Evolutionary conservation across 768 basidiomycete species (phyloP), one percentile per base, ranked within the genome.

Genomic region (Boletellus ananiceps): DNA sequence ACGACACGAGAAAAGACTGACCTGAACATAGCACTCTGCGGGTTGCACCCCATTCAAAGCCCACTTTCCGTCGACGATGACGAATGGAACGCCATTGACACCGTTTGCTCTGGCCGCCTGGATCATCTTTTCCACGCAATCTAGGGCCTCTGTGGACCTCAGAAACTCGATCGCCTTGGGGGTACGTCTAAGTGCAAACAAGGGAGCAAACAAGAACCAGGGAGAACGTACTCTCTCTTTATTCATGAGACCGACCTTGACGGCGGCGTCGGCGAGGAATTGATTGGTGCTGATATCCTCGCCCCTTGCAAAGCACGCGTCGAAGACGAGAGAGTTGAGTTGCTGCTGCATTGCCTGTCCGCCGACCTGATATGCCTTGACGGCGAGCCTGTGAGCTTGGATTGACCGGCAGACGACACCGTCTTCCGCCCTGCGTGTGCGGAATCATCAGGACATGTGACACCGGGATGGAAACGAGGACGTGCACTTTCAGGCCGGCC

Each of bases 51-150:
- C 75, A 14, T 68, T 70, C 45, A 77, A 38, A 14, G 73, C 76
- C 68, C 71, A 77, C 43, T 69, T 72, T 11, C 69, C 65, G 34
- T 77, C 69, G 29, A 77, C 68, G 50, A 79, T 73, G 47, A 75
- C 70, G 61, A 77, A 79, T 0, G 79, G 79, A 1, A 80, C 77
- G 32, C 79, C 79, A 1, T 67, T 71, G 51, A 80, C 75, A 5
- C 76, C 74, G n/a, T 69, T 64, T 21, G 64, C 57, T 50, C 71
- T 69, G 3, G 76, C 75, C 12, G 69, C 66, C 8, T 61, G 56
- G 46, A 76, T 65, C 53, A 71, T 73, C 21, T 65, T 65, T 40
- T 71, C 58, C 7, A 79, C 72, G 35, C 74, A 74, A 29, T 68
- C 59, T 23, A 65, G 57, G 15, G 71, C 54, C 53, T 73, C 74